phyloP scores from a whole-genome alignment of 192 early-diverging fungal species.

The Linderina pennispora region DNA sequence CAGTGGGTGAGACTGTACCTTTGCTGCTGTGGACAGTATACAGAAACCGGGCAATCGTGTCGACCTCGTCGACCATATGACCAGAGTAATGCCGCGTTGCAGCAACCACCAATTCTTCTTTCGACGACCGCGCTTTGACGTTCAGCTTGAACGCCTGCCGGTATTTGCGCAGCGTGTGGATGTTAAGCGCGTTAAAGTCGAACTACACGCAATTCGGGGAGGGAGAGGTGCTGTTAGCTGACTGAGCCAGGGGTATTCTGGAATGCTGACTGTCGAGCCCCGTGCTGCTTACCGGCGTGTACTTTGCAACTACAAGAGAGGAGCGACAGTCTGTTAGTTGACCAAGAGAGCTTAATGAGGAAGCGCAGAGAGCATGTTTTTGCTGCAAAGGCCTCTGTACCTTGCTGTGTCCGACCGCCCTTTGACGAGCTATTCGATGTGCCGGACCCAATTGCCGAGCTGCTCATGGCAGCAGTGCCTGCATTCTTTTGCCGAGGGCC shows the following conservation, averaged over 20 bases:
- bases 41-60: constrained; percentile 48
- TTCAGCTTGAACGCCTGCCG: constrained; percentile 46
- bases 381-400: too few relatives aligned
- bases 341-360: too few relatives aligned
- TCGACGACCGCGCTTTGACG: constrained; percentile 46
- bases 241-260: too few relatives aligned
- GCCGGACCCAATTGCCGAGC: background rate
- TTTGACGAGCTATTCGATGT: background rate
- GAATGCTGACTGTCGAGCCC: too few relatives aligned
- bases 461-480: background rate
- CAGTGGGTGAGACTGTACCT: too few relatives aligned
- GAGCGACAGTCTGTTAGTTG: too few relatives aligned
- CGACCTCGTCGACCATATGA: constrained; percentile 44
- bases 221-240: background rate
- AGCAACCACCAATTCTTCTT: constrained; percentile 42
- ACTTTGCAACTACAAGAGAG: constrained; percentile 10
- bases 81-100: constrained; percentile 33
- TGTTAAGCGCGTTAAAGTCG: constrained; percentile 41
- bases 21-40: constrained; percentile 43
- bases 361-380: too few relatives aligned
- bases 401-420: too few relatives aligned
- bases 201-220: constrained; percentile 13
- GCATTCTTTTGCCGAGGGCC: constrained; percentile 11
- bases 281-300: constrained; percentile 13
- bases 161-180: constrained; percentile 44